Evolutionary conservation across 371 early-diverging fungal genomes (phyloP), one percentile per base, ranked within the genome.

Genomic region (Sporodiniella umbellata): DNA sequence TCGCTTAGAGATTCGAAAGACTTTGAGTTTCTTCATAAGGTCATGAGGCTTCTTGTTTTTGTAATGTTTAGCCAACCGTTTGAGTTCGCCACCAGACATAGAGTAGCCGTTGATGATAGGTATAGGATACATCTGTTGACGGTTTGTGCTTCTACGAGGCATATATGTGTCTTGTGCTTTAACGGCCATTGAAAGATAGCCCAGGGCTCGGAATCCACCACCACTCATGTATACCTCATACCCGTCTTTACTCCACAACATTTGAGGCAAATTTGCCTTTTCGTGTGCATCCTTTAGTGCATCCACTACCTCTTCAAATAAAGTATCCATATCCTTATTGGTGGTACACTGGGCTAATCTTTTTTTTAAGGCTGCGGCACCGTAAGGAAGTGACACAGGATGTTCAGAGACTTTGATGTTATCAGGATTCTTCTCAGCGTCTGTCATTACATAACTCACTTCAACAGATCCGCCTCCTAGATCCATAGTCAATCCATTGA

Each of bases 401-500:
- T 72, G 42, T 2, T 58, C 39, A 6, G 72, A 66, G 18, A 74
- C 78, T 8, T 56, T 22, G 11, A 80, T 71, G 8, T 37, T 31
- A 15, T 21, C 59, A 31, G 14, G 42, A 25, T 18, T 49, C 24
- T 18, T 48, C 37, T 26, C 24, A 19, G 4, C 33, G 3, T 24
- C n/a, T 17, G 52, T 62, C 39, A 67, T 67, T 14, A 85, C 78
- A 31, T 83, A 85, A 37, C 83, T 83, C 10, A 85, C 54, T 51
- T 85, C 83, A 0, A 85, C 73, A 4, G 80, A 80, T 4, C 85
- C 85, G 2, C 85, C 85, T 5, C 85, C 85, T 2, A 80, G 65
- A 57, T 85, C 85, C 77, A 81, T 77, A 6, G 80, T 81, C 24
- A 85, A 49, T 2, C 85, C 85, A 44, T 80, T 57, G 30, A 81